Evolutionary conservation across 1,139 yeast genomes (phyloP).

Genomic region (Blastobotrys indianensis): DNA sequence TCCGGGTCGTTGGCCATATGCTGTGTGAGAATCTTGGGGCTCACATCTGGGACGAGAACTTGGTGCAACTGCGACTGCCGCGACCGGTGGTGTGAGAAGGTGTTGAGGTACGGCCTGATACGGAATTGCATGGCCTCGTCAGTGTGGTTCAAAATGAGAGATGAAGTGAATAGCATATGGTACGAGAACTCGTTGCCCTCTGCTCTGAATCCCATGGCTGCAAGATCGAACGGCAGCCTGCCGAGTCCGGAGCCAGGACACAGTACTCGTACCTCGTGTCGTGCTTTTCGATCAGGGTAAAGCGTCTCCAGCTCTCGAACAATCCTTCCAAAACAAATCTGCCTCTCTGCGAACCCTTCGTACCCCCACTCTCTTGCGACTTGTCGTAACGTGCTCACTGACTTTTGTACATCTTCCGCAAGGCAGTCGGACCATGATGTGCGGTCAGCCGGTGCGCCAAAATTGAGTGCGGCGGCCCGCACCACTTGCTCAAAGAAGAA

Average conservation of each 20-base stretch:
- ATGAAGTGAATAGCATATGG: conserved; percentile 71
- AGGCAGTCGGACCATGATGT: conserved; percentile 44
- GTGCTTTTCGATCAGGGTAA: conserved; percentile 37
- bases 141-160: conserved; percentile 53
- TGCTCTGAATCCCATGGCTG: conserved; percentile 59
- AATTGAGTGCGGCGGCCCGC: conserved; percentile 41
- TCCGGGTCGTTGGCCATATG: conserved; percentile 36
- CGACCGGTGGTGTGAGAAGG: conserved; percentile 61
- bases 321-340: conserved; percentile 42
- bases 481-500: conserved; percentile 45
- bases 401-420: conserved; percentile 52
- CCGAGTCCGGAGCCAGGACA: conserved; percentile 88
- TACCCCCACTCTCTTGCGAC: conserved; percentile 70
- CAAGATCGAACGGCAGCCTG: conserved; percentile 67
- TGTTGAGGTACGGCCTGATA: conserved; percentile 66
- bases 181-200: conserved; percentile 83
- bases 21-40: conserved; percentile 25
- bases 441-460: conserved; percentile 48
- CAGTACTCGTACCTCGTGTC: conserved; percentile 41
- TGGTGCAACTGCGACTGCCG: conserved; percentile 49
- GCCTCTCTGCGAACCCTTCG: conserved; percentile 54
- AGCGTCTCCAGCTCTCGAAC: conserved; percentile 39
- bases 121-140: conserved; percentile 52
- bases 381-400: conserved; percentile 57
- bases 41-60: conserved; percentile 40